Conservation (phyloP, 164 flowering plant species). For the Nelumbo lutea region DNA sequence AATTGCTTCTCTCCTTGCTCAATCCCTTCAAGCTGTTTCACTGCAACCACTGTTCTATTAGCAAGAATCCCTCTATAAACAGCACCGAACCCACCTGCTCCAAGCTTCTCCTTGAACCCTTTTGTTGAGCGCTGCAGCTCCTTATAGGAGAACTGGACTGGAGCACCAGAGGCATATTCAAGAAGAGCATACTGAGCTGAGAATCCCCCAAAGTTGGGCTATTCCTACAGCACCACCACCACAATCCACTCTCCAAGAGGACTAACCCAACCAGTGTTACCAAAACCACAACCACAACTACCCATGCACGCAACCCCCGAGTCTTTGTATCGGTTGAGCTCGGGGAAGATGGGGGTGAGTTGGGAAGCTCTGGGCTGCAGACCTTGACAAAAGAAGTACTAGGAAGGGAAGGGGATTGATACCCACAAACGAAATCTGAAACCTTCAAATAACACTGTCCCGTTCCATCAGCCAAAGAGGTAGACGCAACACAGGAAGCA, state of each 20-base stretch:
- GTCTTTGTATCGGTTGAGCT: background rate
- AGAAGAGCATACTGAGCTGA: constrained; percentile 32
- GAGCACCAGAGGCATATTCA: constrained; percentile 43
- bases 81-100: constrained; percentile 35
- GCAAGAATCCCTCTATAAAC: constrained; percentile 31
- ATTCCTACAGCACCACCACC: constrained; percentile 31
- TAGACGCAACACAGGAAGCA: constrained; percentile 55
- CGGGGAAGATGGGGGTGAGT: constrained; percentile 14
- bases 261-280: constrained; percentile 15
- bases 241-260: constrained; percentile 23
- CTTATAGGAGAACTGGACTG: constrained; percentile 34
- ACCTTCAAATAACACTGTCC: constrained; percentile 58
- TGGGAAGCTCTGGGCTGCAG: constrained; percentile 45
- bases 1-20: constrained; percentile 43
- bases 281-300: constrained; percentile 18
- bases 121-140: constrained; percentile 36
- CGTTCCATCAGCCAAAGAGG: constrained; percentile 62
- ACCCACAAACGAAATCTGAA: constrained; percentile 52
- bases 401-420: constrained; percentile 58
- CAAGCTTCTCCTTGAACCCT: constrained; percentile 36
- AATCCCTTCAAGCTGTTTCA: constrained; percentile 37
- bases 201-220: constrained; percentile 23
- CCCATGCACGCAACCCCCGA: constrained; percentile 11
- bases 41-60: constrained; percentile 31
- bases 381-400: constrained; percentile 75